Base-by-base conservation (phyloP, 2,329 filamentous ascomycete genomes). In the Kalaharituber pfeilii region DNA sequence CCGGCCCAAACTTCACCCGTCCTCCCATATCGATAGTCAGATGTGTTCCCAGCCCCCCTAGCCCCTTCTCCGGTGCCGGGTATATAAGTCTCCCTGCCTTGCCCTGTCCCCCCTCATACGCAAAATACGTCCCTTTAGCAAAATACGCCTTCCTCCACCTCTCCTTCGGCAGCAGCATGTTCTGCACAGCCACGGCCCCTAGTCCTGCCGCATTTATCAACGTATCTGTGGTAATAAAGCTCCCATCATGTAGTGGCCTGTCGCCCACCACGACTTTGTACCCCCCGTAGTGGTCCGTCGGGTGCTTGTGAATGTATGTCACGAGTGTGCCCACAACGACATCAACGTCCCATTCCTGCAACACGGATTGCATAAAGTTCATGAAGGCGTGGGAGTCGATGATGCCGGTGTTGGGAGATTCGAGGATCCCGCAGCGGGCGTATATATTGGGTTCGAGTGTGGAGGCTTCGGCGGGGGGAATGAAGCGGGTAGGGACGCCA, bases 41-140 rank as follows among this genome's bases (percentile, higher is more conserved):
- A 68, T 98, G 91, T 0, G 91, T 96, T 49, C 91, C 91, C 0
- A 98, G 72, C 0, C 91, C 89, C 51, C 79, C 88, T 22, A 81
- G 77, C 1, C 88, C 88, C 0, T 87, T 83, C 7, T 84, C 73
- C 0, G 89, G 87, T 0, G 84, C 87, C 0, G 91, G 91, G 65
- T 96, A 98, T 51, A 98, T 74, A 22, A 98, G 77, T 0, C 83
- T 85, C 1, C 69, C 72, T 9, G 88, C 79, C 22, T 47, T 47
- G n/a, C 24, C 42, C 22, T 15, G 6, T 15, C 11, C 3, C 64
- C 66, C 0, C 86, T 88, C 1, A 65, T 65, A 0, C 70, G 95
- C 96, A 70, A 93, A 96, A 71, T 98, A 98, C 57, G 86, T 89
- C 0, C 91, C 91, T 71, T 98, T 98, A 56, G 89, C 89, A 69